These are phyloP conservation scores for Onygena corvina DNA, from an alignment of 2,329 filamentous ascomycete species.

Conservation along the genomic window DNA sequence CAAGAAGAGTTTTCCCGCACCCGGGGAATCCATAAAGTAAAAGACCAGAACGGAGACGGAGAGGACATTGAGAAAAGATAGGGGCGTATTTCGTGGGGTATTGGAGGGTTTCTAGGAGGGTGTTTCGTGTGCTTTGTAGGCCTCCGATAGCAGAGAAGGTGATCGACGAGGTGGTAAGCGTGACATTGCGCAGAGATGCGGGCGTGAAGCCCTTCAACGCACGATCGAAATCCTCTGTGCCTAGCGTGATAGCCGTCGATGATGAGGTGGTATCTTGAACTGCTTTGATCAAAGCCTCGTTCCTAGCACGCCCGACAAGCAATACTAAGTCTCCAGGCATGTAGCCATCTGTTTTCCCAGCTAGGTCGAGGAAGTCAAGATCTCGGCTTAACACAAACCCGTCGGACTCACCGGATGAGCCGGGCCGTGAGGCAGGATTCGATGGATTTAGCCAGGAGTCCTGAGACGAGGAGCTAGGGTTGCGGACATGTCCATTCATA, in stretches of 20 bases:
- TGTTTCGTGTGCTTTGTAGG: slow-evolving; percentile 70
- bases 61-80: slow-evolving; percentile 89
- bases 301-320: slow-evolving; percentile 74
- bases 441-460: slow-evolving; percentile 68
- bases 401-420: slow-evolving; percentile 35
- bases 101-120: slow-evolving; percentile 86
- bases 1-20: slow-evolving; percentile 90
- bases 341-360: slow-evolving; percentile 90
- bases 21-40: slow-evolving; percentile 91
- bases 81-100: slow-evolving; percentile 97
- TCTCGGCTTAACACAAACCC: slow-evolving; percentile 63
- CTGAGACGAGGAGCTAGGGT: slow-evolving; percentile 31
- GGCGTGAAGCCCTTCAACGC: slow-evolving; percentile 90
- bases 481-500: slow-evolving; percentile 27
- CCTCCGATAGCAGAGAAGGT: slow-evolving; percentile 90
- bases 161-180: slow-evolving; percentile 81
- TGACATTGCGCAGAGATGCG: slow-evolving; percentile 85
- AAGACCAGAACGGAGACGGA: slow-evolving; percentile 85
- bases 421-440: slow-evolving; percentile 42
- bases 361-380: slow-evolving; percentile 83
- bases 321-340: slow-evolving; percentile 91
- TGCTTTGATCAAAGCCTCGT: slow-evolving; percentile 80
- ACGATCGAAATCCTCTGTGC: slow-evolving; percentile 63
- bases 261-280: slow-evolving; percentile 45
- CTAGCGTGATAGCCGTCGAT: slow-evolving; percentile 50